These are phyloP conservation scores for Naganishia liquefaciens DNA, from an alignment of 1,284 basidiomycete species.

Conservation along the genomic window DNA sequence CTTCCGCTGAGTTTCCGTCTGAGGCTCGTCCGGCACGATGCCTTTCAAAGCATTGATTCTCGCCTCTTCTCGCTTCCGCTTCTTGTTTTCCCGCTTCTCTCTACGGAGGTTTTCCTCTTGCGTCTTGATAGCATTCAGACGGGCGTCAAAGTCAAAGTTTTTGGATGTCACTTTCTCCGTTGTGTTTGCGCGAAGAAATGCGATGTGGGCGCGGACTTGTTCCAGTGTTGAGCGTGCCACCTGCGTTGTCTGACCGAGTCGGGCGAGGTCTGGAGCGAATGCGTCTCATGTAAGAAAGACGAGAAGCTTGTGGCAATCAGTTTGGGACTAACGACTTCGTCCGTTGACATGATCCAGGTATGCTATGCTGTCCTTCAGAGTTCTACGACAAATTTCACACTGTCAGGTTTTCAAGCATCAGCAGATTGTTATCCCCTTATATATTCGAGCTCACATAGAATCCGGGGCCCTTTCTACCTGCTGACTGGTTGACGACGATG, in stretches of 20 bases:
- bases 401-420: slow-evolving; percentile 50
- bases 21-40: slow-evolving; percentile 31
- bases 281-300: not conserved
- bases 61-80: slow-evolving; percentile 47
- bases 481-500: slow-evolving; percentile 80
- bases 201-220: slow-evolving; percentile 88
- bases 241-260: slow-evolving; percentile 90
- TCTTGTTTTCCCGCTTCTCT: slow-evolving; percentile 66
- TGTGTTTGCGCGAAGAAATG: slow-evolving; percentile 79
- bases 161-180: slow-evolving; percentile 76
- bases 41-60: slow-evolving; percentile 40
- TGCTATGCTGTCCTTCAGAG: slow-evolving; percentile 87
- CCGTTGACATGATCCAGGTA: slow-evolving; percentile 97
- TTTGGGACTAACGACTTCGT: slow-evolving; percentile 73
- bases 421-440: not conserved
- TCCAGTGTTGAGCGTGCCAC: slow-evolving; percentile 84
- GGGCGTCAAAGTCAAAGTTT: slow-evolving; percentile 87
- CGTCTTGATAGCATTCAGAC: slow-evolving; percentile 77
- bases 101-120: slow-evolving; percentile 53
- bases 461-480: slow-evolving; percentile 69
- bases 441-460: slow-evolving; percentile 61
- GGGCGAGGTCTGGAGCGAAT: slow-evolving; percentile 66
- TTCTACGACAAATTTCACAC: slow-evolving; percentile 85
- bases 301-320: not conserved
- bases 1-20: slow-evolving; percentile 18